Percentiles rank a stretch among this genome's conserved stretches.
phyloP scores from a whole-genome alignment of 768 basidiomycete genomes.

The Dictyophora rubrovolvata region DNA sequence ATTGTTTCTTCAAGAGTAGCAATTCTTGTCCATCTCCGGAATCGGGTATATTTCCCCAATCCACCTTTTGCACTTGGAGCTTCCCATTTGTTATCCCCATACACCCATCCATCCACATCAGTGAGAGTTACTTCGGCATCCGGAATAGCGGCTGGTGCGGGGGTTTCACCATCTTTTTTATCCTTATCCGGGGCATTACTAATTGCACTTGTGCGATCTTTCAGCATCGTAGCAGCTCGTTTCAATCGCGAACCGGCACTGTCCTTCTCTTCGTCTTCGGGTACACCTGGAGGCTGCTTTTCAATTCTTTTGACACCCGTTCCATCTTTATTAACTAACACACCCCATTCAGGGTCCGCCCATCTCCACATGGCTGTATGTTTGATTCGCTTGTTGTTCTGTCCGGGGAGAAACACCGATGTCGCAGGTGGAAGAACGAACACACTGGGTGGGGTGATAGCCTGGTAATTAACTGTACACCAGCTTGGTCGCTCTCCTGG shows the following conservation, averaged over 20 bases:
- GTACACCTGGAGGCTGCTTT: conserved; percentile 42
- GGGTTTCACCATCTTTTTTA: conserved; percentile 14
- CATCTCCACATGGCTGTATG: conserved; percentile 78
- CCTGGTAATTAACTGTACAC: conserved; percentile 48
- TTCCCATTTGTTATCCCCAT: conserved; percentile 96
- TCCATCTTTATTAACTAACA: conserved; percentile 51
- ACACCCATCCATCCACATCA: conserved; percentile 87
- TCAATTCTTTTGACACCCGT: conserved; percentile 46
- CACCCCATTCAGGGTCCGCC: conserved; percentile 88
- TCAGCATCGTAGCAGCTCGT: conserved; percentile 41
- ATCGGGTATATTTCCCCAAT: conserved; percentile 87
- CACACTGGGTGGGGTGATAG: conserved; percentile 59
- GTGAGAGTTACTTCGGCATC: conserved; percentile 29
- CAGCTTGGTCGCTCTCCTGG: conserved; percentile 87
- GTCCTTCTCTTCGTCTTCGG: conserved; percentile 33
- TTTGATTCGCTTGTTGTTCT: conserved; percentile 35
- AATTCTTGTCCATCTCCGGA: conserved; percentile 77
- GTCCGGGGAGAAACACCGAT: conserved; percentile 41
- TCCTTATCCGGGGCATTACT: conserved; percentile 13
- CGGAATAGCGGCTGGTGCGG: background rate
- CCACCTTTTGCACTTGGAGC: conserved; percentile 62
- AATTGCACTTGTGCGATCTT: conserved; percentile 29
- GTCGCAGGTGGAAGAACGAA: conserved; percentile 59
- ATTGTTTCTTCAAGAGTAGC: conserved; percentile 68
- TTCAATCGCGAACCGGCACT: conserved; percentile 29